These are phyloP conservation scores for Parasitella parasitica DNA, from an alignment of 371 early-diverging fungal genomes.

Conservation along the genomic window DNA sequence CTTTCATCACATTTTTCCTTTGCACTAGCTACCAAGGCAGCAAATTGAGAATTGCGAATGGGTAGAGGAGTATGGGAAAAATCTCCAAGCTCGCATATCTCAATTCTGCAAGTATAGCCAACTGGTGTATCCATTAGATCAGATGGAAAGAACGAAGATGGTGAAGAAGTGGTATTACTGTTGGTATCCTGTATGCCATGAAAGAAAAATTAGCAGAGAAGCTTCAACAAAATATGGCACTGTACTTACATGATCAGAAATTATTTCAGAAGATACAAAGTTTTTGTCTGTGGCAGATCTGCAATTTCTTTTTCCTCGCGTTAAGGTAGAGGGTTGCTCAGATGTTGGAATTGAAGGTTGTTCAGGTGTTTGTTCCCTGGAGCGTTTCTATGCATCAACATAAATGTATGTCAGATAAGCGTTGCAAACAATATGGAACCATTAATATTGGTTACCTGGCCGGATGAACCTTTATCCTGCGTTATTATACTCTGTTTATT, in stretches of 20 bases:
- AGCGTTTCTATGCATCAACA: conserved; percentile 12
- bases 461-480: conserved; percentile 7
- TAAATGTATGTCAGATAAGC: conserved; percentile 5
- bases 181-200: conserved; percentile 14
- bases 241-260: conserved; percentile 22
- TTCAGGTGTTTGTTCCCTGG: conserved; percentile 4
- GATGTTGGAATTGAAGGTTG: neutral
- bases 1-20: too few species aligned
- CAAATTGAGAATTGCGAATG: too few species aligned
- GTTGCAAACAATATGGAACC: neutral
- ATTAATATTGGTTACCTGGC: conserved; percentile 8
- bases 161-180: conserved; percentile 12
- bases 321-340: conserved; percentile 8
- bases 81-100: too few species aligned
- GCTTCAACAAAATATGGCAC: conserved; percentile 4
- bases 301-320: conserved; percentile 14
- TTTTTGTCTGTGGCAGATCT: neutral
- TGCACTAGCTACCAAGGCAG: too few species aligned
- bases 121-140: neutral
- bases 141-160: conserved; percentile 18
- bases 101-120: too few species aligned
- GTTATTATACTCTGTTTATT: conserved; percentile 12
- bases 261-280: conserved; percentile 18
- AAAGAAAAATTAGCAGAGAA: conserved; percentile 9
- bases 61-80: too few species aligned